Conservation (phyloP, 176 grass and related monocot species). For the Eleusine coracana region DNA sequence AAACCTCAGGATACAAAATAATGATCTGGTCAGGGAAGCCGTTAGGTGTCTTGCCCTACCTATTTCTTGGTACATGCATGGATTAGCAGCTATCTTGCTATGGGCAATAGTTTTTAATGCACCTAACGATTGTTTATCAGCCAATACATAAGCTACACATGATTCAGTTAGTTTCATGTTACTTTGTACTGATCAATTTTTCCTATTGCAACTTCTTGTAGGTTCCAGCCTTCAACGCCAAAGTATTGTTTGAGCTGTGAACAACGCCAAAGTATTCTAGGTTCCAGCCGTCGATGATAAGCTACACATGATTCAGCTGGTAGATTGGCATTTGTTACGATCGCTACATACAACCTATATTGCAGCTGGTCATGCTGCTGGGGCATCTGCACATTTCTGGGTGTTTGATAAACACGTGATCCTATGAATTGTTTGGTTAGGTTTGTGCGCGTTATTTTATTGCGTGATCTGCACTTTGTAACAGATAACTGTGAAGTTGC, state of each 20-base stretch:
- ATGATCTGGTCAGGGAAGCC: neutral
- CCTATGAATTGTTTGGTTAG: slow-evolving; percentile 1
- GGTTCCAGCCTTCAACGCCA: slow-evolving; percentile 1
- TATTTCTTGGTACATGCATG: neutral
- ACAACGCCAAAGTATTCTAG: neutral
- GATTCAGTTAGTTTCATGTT: neutral
- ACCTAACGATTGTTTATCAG: neutral
- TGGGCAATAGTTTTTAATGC: neutral
- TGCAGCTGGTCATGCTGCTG: slow-evolving; percentile 22
- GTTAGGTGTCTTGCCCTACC: neutral
- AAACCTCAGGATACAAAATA: neutral
- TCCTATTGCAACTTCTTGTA: neutral
- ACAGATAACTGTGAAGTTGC: neutral
- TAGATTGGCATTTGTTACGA: slow-evolving; percentile 27
- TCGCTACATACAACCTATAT: neutral
- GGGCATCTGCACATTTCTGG: neutral
- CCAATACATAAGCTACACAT: neutral
- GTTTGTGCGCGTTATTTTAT: neutral
- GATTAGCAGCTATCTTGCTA: neutral
- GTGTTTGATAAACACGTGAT: neutral
- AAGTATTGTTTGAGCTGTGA: slow-evolving; percentile 4
- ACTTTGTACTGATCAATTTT: neutral
- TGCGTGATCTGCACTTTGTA: neutral
- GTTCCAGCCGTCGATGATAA: no score
- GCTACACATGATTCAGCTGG: neutral